These are phyloP conservation scores for Lodderomyces orthopsilosis DNA, from an alignment of 1,139 yeast genomes.

Conservation along the genomic window DNA sequence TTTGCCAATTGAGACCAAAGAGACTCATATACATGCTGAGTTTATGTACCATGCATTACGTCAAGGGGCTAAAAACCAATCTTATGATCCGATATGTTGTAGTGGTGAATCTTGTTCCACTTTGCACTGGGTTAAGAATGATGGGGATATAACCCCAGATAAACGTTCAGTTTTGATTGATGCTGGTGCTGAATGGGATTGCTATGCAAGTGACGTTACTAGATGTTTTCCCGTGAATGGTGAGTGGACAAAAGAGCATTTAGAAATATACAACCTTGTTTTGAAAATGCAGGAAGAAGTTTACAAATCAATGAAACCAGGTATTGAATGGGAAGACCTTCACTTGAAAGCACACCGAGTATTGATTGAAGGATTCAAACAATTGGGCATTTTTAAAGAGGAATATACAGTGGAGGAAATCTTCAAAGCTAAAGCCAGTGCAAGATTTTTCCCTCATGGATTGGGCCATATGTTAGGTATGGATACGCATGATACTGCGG, in stretches of 20 bases:
- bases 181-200: slow-evolving; percentile 97
- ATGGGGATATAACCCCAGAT: slow-evolving; percentile 54
- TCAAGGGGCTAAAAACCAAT: slow-evolving; percentile 85
- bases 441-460: slow-evolving; percentile 91
- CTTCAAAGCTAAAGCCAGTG: slow-evolving; percentile 65
- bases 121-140: slow-evolving; percentile 84
- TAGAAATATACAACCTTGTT: slow-evolving; percentile 79
- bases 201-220: slow-evolving; percentile 92
- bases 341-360: slow-evolving; percentile 79
- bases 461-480: slow-evolving; percentile 90
- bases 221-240: slow-evolving; percentile 93
- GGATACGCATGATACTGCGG: slow-evolving; percentile 97
- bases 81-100: slow-evolving; percentile 95
- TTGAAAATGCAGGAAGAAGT: slow-evolving; percentile 76
- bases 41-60: slow-evolving; percentile 90
- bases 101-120: slow-evolving; percentile 91
- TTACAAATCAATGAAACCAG: slow-evolving; percentile 72
- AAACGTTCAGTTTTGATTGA: slow-evolving; percentile 73
- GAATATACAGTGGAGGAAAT: slow-evolving; percentile 65
- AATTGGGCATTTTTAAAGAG: slow-evolving; percentile 71
- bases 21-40: slow-evolving; percentile 93
- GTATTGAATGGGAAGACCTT: slow-evolving; percentile 79
- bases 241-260: slow-evolving; percentile 83
- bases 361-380: slow-evolving; percentile 65
- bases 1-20: slow-evolving; percentile 79